A percentile compares a stretch with the other conserved stretches of the same genome.
Conservation (phyloP, 1,284 basidiomycete genomes). For the Phellinidium pouzarii region DNA sequence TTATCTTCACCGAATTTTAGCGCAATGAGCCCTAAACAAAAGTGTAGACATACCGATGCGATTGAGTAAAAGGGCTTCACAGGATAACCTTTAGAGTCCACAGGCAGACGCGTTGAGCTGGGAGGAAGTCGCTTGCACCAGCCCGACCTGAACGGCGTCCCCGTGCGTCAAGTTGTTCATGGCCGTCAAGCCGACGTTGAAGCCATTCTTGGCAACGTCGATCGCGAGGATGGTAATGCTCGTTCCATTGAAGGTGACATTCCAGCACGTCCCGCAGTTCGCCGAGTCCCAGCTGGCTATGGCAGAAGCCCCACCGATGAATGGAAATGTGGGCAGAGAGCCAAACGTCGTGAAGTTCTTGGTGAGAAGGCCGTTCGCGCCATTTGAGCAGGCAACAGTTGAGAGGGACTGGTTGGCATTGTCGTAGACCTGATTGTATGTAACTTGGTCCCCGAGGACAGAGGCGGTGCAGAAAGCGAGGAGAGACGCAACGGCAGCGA, state of each 20-base stretch:
- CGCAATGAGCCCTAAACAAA: no score
- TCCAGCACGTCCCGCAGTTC: slow-evolving; percentile 46
- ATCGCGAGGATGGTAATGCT: slow-evolving; percentile 36
- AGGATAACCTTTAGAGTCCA: slow-evolving; percentile 15
- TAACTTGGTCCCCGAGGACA: slow-evolving; percentile 26
- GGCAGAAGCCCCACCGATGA: slow-evolving; percentile 38
- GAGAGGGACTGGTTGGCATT: slow-evolving; percentile 28
- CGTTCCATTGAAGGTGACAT: slow-evolving; percentile 34
- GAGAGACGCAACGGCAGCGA: slow-evolving; percentile 6
- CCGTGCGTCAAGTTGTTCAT: slow-evolving; percentile 22
- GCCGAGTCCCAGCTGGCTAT: slow-evolving; percentile 39
- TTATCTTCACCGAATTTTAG: no score
- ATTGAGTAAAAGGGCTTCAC: background rate
- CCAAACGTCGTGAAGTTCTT: slow-evolving; percentile 36
- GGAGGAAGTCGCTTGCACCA: slow-evolving; percentile 16
- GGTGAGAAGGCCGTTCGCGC: slow-evolving; percentile 37
- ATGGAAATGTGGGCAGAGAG: slow-evolving; percentile 35
- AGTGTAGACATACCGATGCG: background rate
- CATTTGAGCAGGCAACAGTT: slow-evolving; percentile 47
- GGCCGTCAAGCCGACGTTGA: slow-evolving; percentile 31
- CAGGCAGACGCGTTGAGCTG: slow-evolving; percentile 18
- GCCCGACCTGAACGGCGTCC: slow-evolving; percentile 18
- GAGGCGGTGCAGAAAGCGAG: slow-evolving; percentile 3
- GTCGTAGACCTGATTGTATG: slow-evolving; percentile 40
- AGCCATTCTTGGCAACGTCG: slow-evolving; percentile 33